Base-by-base conservation (phyloP, 2,329 filamentous ascomycete species). In the Scedosporium apiospermum region DNA sequence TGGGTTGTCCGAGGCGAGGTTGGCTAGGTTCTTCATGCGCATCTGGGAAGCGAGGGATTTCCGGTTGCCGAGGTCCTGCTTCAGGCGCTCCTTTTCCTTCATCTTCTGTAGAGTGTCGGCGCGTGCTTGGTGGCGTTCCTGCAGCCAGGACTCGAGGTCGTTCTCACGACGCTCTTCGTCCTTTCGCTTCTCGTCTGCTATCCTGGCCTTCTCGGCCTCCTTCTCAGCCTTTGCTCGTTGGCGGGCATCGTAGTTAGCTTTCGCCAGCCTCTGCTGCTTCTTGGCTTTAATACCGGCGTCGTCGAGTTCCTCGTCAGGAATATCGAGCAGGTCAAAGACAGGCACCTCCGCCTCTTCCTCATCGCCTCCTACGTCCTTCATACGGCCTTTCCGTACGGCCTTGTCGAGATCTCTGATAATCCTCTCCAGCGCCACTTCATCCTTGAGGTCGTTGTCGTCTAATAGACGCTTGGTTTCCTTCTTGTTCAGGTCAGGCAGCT, bases 21-120 rank as follows among this genome's bases (percentile, higher is more conserved):
- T 97, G 64, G 95, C 95, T 64, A 99, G 92, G 60, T 88, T 93
- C 77, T 98, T 98, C 95, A 99, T 99, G 66, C 95, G 90, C 76
- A 96, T 96, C 74, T 98, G 93, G 63, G 90, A 95, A 7, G 95
- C 95, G 21, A 97, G 86, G 0, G 93, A 97, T 75, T 99, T 99
- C 71, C 95, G 90, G 75, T 98, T 98, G 63, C 93, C 93, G 1
- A 97, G 84, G 71, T 99, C 95, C 53, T 92, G 91, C 77, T 96
- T 97, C 65, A 97, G 83, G 18, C 93, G 86, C 70, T 98, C 92
- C 61, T 92, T 88, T 68, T 98, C 93, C 74, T 96, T 97, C 74
- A 99, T 96, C 74, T 87, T 91, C 69, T 91, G 82, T 2, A 96
- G 80, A 23, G 84, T 83, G 66, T 85, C 76, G n/a, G 77, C 72